Percentiles rank a stretch among this genome's conserved stretches.
These are phyloP conservation scores for Rossbeevera mucosa DNA, from an alignment of 768 basidiomycete species.

Conservation along the genomic window DNA sequence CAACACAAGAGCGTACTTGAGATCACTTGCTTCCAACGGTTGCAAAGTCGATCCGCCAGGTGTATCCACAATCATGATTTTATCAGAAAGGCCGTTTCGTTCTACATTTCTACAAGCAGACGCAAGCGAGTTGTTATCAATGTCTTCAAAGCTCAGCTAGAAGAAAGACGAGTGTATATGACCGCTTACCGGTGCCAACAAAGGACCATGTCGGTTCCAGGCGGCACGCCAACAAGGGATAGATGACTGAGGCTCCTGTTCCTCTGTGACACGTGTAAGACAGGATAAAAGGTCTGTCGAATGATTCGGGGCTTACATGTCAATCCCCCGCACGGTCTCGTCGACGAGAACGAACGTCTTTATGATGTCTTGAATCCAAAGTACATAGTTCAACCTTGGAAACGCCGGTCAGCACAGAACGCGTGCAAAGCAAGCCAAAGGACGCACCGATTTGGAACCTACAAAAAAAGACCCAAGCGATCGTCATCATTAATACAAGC, in stretches of 20 bases:
- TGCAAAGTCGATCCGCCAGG: constrained; percentile 43
- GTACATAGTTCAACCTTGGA: constrained; percentile 75
- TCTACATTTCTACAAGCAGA: constrained; percentile 56
- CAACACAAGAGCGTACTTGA: constrained; percentile 1
- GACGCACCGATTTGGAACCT: constrained; percentile 73
- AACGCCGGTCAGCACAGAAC: background rate
- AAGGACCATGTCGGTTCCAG: constrained; percentile 54
- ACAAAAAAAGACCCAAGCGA: background rate
- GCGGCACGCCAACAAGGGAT: constrained; percentile 69
- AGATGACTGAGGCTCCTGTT: constrained; percentile 88
- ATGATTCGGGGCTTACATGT: constrained; percentile 52
- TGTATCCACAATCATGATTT: constrained; percentile 46
- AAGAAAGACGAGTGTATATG: background rate
- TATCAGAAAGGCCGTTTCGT: constrained; percentile 48
- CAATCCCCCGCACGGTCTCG: constrained; percentile 48
- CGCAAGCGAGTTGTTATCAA: constrained; percentile 58
- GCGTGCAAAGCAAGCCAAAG: background rate
- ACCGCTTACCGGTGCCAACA: constrained; percentile 57
- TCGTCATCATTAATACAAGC: background rate
- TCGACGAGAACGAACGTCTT: constrained; percentile 19
- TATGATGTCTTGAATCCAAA: constrained; percentile 78
- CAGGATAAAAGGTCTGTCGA: background rate
- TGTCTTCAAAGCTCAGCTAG: constrained; percentile 42
- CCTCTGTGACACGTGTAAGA: constrained; percentile 46
- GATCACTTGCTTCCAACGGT: constrained; percentile 11